Conservation (phyloP, 106 monocot species). For the Alisma plantagoaquatica region DNA sequence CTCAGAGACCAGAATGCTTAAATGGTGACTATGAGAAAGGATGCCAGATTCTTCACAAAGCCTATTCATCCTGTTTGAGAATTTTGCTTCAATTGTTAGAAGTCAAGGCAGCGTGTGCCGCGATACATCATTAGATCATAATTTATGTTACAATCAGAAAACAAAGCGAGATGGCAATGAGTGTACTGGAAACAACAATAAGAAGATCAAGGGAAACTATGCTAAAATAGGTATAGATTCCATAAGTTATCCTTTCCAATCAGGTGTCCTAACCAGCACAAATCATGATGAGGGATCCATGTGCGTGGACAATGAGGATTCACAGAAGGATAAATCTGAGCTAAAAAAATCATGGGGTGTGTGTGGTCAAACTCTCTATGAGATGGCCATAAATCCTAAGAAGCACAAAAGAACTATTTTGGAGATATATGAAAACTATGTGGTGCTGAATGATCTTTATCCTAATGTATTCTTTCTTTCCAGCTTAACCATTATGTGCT, state of each 20-base stretch:
- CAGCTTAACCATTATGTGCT: too few relatives aligned
- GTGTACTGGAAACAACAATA: conserved; percentile 34
- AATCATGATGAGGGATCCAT: too few relatives aligned
- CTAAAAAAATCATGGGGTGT: too few relatives aligned
- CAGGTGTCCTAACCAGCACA: too few relatives aligned
- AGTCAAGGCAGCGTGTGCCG: not conserved
- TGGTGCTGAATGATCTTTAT: conserved; percentile 75
- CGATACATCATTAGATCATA: not conserved
- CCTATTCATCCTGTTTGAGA: conserved; percentile 75
- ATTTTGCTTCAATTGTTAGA: conserved; percentile 34
- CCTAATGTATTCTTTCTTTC: conserved; percentile 47
- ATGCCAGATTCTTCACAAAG: conserved; percentile 55
- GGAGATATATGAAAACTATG: conserved; percentile 52
- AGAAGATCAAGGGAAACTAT: conserved; percentile 38
- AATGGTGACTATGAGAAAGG: conserved; percentile 69
- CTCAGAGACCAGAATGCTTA: conserved; percentile 78
- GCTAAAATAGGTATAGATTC: too few relatives aligned
- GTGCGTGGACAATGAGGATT: too few relatives aligned
- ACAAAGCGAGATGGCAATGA: conserved; percentile 24
- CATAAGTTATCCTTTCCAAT: too few relatives aligned
- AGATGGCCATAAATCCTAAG: conserved; percentile 59
- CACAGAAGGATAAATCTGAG: too few relatives aligned
- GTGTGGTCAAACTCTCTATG: conserved; percentile 79
- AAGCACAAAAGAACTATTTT: conserved; percentile 39
- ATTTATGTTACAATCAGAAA: conserved; percentile 29